These are phyloP conservation scores for Penicillium sp. DNA, from an alignment of 2,329 filamentous ascomycete genomes.

Conservation along the genomic window DNA sequence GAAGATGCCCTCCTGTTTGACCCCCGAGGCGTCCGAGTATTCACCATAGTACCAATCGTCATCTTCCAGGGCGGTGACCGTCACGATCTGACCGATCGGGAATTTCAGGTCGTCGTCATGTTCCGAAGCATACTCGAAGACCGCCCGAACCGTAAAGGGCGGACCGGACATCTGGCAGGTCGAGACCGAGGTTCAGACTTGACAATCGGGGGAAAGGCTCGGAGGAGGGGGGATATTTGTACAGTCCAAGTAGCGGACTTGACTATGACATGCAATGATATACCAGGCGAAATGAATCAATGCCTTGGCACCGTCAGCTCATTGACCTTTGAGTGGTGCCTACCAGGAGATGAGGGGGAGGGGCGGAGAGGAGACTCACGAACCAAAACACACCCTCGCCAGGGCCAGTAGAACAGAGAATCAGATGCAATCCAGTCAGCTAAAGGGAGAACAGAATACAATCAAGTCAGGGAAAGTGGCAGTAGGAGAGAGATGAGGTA, in stretches of 20 bases:
- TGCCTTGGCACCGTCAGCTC: conserved; percentile 30
- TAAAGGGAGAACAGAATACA: conserved; percentile 1
- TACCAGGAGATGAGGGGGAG: conserved; percentile 26
- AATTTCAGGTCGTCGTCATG: conserved; percentile 97
- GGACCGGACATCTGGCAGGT: conserved; percentile 63
- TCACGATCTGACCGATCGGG: conserved; percentile 81
- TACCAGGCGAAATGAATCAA: conserved; percentile 14
- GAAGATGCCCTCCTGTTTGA: conserved; percentile 82
- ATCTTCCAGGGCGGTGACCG: conserved; percentile 89
- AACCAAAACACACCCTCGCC: conserved; percentile 9
- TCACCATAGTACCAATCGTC: conserved; percentile 91
- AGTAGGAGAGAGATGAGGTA: conserved; percentile 15
- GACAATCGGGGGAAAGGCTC: conserved; percentile 27
- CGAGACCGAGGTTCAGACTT: conserved; percentile 22
- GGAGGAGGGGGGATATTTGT: conserved; percentile 14
- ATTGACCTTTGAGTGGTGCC: conserved; percentile 27
- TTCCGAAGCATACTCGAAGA: conserved; percentile 89
- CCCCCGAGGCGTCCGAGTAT: conserved; percentile 75
- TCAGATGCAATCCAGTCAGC: conserved; percentile 4
- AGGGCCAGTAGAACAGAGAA: conserved; percentile 7
- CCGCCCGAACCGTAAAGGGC: conserved; percentile 90
- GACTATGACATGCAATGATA: conserved; percentile 22
- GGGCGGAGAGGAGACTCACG: conserved; percentile 17
- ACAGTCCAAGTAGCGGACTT: conserved; percentile 18
- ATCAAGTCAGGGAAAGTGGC: conserved; percentile 6